Evolutionary conservation across 352 stramenopile species (phyloP).

Genomic region (Pythium scleroteichum): DNA sequence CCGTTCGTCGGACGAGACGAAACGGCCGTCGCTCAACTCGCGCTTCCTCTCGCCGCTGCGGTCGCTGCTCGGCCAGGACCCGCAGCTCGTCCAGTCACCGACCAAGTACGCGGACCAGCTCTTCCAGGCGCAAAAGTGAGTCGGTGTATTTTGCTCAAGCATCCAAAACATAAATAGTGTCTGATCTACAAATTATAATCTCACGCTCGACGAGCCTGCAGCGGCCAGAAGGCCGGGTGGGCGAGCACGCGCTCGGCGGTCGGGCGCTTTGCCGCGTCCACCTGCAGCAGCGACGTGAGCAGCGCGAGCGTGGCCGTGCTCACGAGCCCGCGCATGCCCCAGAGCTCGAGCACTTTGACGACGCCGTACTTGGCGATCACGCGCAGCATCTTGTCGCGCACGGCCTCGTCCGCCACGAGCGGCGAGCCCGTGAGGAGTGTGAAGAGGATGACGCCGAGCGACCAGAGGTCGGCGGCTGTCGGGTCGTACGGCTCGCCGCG

Average conservation of each 20-base stretch:
- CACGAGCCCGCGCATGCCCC: slow-evolving; percentile 39
- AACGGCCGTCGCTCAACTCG: slow-evolving; percentile 8
- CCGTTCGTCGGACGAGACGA: background rate
- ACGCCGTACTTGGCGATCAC: slow-evolving; percentile 52
- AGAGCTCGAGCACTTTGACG: slow-evolving; percentile 56
- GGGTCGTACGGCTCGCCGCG: slow-evolving; percentile 40
- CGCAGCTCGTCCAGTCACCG: background rate
- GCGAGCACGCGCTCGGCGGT: slow-evolving; percentile 38
- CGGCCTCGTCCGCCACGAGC: slow-evolving; percentile 37
- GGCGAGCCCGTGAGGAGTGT: slow-evolving; percentile 67
- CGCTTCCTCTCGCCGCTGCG: slow-evolving; percentile 4
- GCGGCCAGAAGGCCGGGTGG: slow-evolving; percentile 20
- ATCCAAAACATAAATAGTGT: no score
- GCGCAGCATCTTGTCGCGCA: slow-evolving; percentile 40
- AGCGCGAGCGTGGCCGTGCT: slow-evolving; percentile 38
- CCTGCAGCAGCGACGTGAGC: slow-evolving; percentile 50
- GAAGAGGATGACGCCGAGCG: slow-evolving; percentile 67
- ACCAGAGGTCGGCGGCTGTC: slow-evolving; percentile 62
- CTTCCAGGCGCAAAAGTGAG: slow-evolving; percentile 10
- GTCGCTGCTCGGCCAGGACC: slow-evolving; percentile 5
- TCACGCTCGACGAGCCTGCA: background rate
- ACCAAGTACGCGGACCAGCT: slow-evolving; percentile 27
- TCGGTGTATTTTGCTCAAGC: no score
- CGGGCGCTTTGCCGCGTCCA: slow-evolving; percentile 39
- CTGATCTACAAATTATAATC: background rate